Base-by-base conservation (phyloP, 306 rosid species). In the Pterocarpus macrocarpus region DNA sequence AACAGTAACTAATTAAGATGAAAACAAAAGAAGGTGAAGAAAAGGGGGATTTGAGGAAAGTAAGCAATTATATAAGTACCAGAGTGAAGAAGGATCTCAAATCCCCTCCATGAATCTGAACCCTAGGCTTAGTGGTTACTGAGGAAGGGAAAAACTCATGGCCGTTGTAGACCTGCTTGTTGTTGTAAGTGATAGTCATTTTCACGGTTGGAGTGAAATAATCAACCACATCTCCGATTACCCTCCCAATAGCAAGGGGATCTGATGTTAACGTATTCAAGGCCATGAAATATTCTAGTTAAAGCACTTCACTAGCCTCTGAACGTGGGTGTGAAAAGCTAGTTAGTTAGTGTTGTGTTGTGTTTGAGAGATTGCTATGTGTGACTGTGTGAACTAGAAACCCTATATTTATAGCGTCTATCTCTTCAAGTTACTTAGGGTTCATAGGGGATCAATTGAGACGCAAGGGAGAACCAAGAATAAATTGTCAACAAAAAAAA, bases 71-170 rank as follows among this genome's bases (percentile, higher is more conserved):
- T 0, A 4, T 5, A 70, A 2, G 35, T 69, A 95, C 98, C 94
- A 95, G 83, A 16, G 98, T 95, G 89, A 92, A 95, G 79, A 90
- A 91, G 43, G 97, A 87, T 88, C 98, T 89, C 89, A 95, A 55
- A 16, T 95, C 97, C 17, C 94, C 97, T 22, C 94, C 98, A 63
- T 85, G 95, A 90, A 95, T 84, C 70, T 95, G 92, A 82, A 91
- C 97, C 82, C 84, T 92, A 64, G 98, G 97, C 55, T 88, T 95
- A 71, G 66, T 58, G 78, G 89, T 81, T 2, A 92, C 72, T 1
- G 87, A 56, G 49, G 97, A 86, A 67, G 98, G 97, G 41, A 89
- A 86, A 7, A 92, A 73, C 87, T 92, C 97, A 70, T 88, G 95
- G 4, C 97, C 98, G 34, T 95, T 95, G 65, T 56, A 91, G 35